phyloP scores from a whole-genome alignment of 352 stramenopile species.

The Phytophthora europaea region DNA sequence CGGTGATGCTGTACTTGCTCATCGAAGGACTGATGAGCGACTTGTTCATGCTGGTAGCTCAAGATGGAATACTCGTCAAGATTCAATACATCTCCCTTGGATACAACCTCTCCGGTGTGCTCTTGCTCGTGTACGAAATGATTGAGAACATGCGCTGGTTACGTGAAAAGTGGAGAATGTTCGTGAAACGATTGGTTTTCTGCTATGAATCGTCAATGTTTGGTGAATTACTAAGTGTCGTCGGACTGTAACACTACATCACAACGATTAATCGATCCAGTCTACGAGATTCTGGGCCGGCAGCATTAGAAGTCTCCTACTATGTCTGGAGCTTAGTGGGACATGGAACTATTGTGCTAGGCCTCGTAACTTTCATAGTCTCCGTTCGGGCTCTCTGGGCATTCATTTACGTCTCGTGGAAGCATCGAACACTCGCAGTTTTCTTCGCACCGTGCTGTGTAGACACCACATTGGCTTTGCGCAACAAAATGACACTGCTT shows the following conservation, averaged over 20 bases:
- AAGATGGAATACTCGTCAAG: conserved; percentile 17
- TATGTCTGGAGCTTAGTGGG: conserved; percentile 35
- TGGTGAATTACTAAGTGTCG: conserved; percentile 13
- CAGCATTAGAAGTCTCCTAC: conserved; percentile 22
- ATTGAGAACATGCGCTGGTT: conserved; percentile 11
- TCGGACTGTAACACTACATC: conserved; percentile 6
- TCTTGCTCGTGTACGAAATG: conserved; percentile 23
- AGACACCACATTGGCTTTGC: conserved; percentile 16
- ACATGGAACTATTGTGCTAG: conserved; percentile 21
- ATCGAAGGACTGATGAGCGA: conserved; percentile 20
- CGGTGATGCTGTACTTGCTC: conserved; percentile 13
- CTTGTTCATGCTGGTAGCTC: conserved; percentile 22
- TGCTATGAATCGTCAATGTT: conserved; percentile 22
- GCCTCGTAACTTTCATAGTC: conserved; percentile 27
- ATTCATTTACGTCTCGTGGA: conserved; percentile 12
- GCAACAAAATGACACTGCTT: conserved; percentile 20
- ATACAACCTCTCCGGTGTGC: conserved; percentile 20
- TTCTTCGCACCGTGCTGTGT: conserved; percentile 28
- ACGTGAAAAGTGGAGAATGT: conserved; percentile 5
- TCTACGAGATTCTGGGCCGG: not conserved
- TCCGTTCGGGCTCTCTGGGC: conserved; percentile 20
- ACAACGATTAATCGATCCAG: conserved; percentile 13
- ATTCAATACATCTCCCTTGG: conserved; percentile 22
- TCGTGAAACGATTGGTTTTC: conserved; percentile 16
- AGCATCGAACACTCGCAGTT: conserved; percentile 11